A percentile compares a stretch with the other conserved stretches of the same genome.
Conservation (phyloP, 139 green algal genomes). For the Ulvella scutata region DNA sequence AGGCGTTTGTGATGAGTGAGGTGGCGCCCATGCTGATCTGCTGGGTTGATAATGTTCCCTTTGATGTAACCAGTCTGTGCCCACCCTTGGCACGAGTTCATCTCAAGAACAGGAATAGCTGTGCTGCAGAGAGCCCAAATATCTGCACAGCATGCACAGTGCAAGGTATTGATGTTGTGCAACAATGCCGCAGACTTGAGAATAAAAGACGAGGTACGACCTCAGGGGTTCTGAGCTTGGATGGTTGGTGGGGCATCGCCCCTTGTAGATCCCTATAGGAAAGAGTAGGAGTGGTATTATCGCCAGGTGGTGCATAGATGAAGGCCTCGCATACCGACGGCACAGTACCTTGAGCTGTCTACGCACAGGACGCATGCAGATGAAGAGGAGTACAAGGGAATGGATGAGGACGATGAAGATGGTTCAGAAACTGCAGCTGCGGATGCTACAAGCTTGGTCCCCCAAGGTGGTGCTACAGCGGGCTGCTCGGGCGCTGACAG, state of each 20-base stretch:
- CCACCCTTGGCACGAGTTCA: no score
- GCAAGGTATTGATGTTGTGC: neutral
- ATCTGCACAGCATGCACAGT: neutral
- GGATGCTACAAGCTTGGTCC: constrained; percentile 3
- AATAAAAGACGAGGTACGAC: neutral
- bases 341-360: neutral
- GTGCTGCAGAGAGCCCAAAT: neutral
- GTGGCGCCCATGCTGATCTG: neutral
- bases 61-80: no score
- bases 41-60: no score
- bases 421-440: constrained; percentile 4
- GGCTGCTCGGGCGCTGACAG: neutral
- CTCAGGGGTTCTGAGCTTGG: neutral
- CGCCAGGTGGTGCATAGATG: no score
- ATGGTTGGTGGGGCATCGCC: neutral
- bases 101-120: no score
- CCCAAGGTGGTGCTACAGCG: neutral
- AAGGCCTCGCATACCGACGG: neutral
- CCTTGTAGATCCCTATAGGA: no score
- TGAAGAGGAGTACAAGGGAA: constrained; percentile 9
- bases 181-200: neutral
- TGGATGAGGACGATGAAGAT: neutral
- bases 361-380: neutral
- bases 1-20: neutral
- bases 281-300: no score